These are phyloP conservation scores for Neurospora hispaniola DNA, from an alignment of 495 filamentous ascomycete species.

Conservation along the genomic window DNA sequence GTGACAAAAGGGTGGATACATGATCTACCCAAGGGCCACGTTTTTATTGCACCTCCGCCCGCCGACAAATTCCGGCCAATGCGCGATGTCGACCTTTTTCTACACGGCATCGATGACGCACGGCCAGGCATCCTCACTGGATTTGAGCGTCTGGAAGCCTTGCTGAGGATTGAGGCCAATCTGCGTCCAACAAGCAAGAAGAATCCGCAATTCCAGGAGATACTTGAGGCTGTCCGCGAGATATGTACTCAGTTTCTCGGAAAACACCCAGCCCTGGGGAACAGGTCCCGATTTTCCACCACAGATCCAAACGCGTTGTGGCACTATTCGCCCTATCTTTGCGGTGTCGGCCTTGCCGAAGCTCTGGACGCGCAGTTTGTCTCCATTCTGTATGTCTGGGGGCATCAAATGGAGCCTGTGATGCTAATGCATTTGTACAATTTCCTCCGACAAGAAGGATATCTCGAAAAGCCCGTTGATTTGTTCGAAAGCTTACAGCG, in stretches of 20 bases:
- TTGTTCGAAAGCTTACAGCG: constrained; percentile 1
- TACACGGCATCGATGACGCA: constrained; percentile 13
- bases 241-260: background rate
- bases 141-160: background rate
- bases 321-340: constrained; percentile 42
- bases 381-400: constrained; percentile 23
- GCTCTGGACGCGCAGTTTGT: constrained; percentile 26
- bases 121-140: background rate
- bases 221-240: constrained; percentile 3
- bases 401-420: constrained; percentile 7
- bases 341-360: constrained; percentile 34
- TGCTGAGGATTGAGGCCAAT: background rate
- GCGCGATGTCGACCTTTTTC: constrained; percentile 35
- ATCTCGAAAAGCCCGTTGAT: constrained; percentile 19
- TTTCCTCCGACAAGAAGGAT: constrained; percentile 31
- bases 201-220: constrained; percentile 12
- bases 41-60: constrained; percentile 17
- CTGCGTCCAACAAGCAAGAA: constrained; percentile 1
- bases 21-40: constrained; percentile 19
- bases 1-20: constrained; percentile 32
- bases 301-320: constrained; percentile 37
- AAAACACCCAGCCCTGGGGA: background rate
- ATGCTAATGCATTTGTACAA: constrained; percentile 31
- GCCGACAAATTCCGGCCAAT: constrained; percentile 22
- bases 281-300: constrained; percentile 27